Evolutionary conservation across 106 monocot genomes (phyloP), one percentile per base, ranked within the genome.

Genomic region (Ottelia alismoides): DNA sequence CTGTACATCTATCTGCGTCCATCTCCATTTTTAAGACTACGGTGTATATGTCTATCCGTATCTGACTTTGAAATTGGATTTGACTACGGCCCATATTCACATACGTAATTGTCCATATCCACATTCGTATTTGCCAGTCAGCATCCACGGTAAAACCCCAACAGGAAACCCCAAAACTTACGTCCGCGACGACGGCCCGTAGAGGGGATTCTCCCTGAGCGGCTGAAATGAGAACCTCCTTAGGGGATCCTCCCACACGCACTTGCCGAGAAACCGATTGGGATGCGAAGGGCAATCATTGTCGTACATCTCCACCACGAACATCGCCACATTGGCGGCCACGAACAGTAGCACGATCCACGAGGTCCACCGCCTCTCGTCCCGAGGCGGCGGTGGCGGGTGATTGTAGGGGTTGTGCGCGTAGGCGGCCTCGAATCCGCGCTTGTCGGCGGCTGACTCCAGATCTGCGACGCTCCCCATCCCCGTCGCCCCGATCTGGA

Each of bases 141-240:
- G n/a, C n/a, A n/a, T n/a, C n/a, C n/a, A n/a, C n/a, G n/a, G n/a
- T n/a, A n/a, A n/a, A n/a, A n/a, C n/a, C n/a, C n/a, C n/a, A n/a
- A n/a, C n/a, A n/a, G n/a, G n/a, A n/a, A n/a, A n/a, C n/a, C n/a
- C n/a, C n/a, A 22, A 16, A 18, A 54, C 77, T 30, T 5, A 78
- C 78, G 72, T 68, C 46, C 17, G 10, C 20, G 53, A 20, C 29
- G 72, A 64, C 44, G 78, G 78, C 11, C 78, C 78, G 58, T 68
- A 59, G 49, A 78, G 72, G 22, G 64, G 68, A 35, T 78, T 78
- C 71, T 64, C 55, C 25, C 45, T 20, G 27, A 72, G 35, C 19
- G 78, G 78, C 68, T 78, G 71, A 55, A 78, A 72, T 48, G 72
- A 58, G 63, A 72, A 78, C 18, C 78, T 67, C 26, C 60, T 45